Base-by-base conservation (phyloP, 2,329 filamentous ascomycete species). In the Calonectria pseudoreteaudii region DNA sequence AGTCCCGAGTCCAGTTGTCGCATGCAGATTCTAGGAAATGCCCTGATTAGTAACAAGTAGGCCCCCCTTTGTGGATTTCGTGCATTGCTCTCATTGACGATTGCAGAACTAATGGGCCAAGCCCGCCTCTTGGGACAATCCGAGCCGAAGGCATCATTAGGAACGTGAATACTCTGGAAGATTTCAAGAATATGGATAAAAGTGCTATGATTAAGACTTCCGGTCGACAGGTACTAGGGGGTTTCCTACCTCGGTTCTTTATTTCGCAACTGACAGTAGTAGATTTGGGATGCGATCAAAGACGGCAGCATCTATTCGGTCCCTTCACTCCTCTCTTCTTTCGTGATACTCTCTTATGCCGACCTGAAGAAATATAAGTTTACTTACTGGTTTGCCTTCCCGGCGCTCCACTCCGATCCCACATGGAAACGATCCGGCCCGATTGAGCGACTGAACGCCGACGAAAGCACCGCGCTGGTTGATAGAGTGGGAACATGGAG, bases 291-390 rank as follows among this genome's bases (percentile, higher is more conserved):
- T 84, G 96, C 97, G 31, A 98, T 99, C 81, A 93, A 95, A 78
- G 97, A 99, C 85, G 96, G 96, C 72, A 97, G 95, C 50, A 98
- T 99, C 79, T 98, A 98, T 86, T 97, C 95, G 13, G 94, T 96
- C 66, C 97, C 97, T 3, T 98, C 96, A 6, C 90, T 98, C 2
- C 91, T 99, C 23, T 93, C 95, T 6, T 97, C 95, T 9, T 98
- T 98, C 84, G 90, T 94, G 31, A 92, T 97, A 72, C 91, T 98
- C 58, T 98, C 95, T 20, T 99, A 95, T 83, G 96, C 97, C 75
- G 96, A 99, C 82, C 90, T 99, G 41, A 99, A 99, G 85, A 98
- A 97, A 82, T 98, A 98, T 86, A 95, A 93, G 76, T 98, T 98
- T 83, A 95, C 94, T n/a, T 98, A 98, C 86, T 98, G 97, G 92